Conservation (phyloP, 140 eudicot species). For the Cichorium intybus region DNA sequence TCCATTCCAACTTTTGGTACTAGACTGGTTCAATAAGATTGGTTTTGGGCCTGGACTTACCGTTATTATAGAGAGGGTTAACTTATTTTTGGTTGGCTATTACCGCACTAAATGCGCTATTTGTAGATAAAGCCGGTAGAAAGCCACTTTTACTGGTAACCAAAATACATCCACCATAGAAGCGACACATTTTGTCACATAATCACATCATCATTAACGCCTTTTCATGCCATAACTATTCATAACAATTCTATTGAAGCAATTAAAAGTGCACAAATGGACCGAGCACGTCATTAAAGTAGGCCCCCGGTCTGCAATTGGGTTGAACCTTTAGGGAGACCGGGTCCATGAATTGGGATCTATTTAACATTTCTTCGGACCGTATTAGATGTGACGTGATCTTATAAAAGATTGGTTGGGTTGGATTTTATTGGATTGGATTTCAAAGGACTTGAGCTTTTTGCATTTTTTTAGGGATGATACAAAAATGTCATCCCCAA, state of each 20-base stretch:
- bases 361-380: too few species aligned
- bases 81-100: constrained; percentile 1
- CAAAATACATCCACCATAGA: background rate
- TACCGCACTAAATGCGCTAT: constrained; percentile 54
- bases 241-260: background rate
- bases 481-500: too few species aligned
- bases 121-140: constrained; percentile 82
- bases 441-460: too few species aligned
- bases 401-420: too few species aligned
- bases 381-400: background rate
- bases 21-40: too few species aligned
- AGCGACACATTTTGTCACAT: background rate
- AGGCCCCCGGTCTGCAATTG: background rate
- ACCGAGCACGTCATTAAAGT: too few species aligned
- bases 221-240: background rate
- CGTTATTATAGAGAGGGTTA: background rate
- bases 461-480: too few species aligned
- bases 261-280: background rate
- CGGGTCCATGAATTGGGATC: too few species aligned
- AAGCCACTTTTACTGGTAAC: constrained; percentile 86
- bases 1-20: too few species aligned
- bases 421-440: too few species aligned
- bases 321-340: too few species aligned
- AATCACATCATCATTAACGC: background rate
- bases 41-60: too few species aligned